Evolutionary conservation across 2,329 filamentous ascomycete species (phyloP).

Genomic region (Mycogone perniciosa): DNA sequence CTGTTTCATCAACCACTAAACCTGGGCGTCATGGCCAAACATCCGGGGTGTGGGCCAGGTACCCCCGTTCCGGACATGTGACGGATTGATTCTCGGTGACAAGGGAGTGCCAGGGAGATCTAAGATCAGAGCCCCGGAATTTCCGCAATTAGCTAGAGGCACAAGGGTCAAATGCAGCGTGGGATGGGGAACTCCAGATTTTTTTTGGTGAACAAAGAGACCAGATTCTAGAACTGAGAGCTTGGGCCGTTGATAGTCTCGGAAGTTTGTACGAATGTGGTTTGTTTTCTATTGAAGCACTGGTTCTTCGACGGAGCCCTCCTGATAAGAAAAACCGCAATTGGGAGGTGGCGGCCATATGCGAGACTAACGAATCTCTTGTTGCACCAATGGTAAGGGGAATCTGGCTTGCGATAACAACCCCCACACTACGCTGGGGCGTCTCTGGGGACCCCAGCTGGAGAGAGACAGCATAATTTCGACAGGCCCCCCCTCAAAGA

Average conservation of each 20-base stretch:
- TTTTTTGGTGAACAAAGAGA: not conserved
- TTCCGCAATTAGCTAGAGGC: conserved; percentile 22
- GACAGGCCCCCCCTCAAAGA: conserved; percentile 1
- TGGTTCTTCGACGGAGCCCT: not conserved
- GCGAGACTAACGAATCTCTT: conserved; percentile 7
- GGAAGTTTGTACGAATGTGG: conserved; percentile 1
- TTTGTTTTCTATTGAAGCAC: conserved; percentile 4
- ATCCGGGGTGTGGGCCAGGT: conserved; percentile 16
- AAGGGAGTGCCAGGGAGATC: conserved; percentile 26
- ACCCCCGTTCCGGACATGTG: conserved; percentile 24
- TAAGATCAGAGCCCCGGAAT: conserved; percentile 30
- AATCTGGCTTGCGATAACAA: conserved; percentile 11
- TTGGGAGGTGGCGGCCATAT: conserved; percentile 7
- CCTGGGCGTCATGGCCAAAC: not conserved
- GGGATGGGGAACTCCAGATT: not conserved
- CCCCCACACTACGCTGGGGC: conserved; percentile 13
- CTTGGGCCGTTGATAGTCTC: conserved; percentile 2
- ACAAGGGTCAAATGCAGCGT: not conserved
- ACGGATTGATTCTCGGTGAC: conserved; percentile 15
- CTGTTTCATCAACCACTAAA: conserved; percentile 7
- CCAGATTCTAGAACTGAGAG: not conserved
- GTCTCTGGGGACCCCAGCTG: conserved; percentile 14
- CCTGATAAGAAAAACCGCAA: conserved; percentile 10
- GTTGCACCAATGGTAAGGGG: conserved; percentile 10
- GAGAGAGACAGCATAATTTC: conserved; percentile 6